Conservation (phyloP, 805 yeast species). For the Groenewaldozyma salmanticensis region DNA sequence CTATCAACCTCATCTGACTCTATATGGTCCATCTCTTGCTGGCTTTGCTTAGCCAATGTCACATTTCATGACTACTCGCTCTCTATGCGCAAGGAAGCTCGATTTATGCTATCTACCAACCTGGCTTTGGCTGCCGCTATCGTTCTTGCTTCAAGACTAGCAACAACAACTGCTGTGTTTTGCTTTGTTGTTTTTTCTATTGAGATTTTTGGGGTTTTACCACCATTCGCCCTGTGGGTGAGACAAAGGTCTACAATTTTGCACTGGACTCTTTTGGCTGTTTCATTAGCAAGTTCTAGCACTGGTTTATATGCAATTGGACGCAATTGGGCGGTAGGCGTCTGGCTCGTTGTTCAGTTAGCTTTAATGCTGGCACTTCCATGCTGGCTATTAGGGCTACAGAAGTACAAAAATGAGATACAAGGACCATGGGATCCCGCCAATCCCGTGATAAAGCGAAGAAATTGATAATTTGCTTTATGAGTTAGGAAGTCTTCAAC, state of each 20-base stretch:
- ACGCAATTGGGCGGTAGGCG: conserved; percentile 32
- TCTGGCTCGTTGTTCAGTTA: conserved; percentile 44
- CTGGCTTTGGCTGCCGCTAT: conserved; percentile 77
- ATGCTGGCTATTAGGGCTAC: conserved; percentile 57
- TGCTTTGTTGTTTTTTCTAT: conserved; percentile 70
- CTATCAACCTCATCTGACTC: conserved; percentile 87
- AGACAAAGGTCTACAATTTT: conserved; percentile 27
- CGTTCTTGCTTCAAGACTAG: conserved; percentile 79
- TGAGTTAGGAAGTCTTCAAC: not conserved
- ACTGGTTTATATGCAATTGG: conserved; percentile 29
- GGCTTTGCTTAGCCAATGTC: conserved; percentile 65
- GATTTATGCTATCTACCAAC: conserved; percentile 66
- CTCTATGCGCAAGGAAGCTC: conserved; percentile 28
- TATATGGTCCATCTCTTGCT: conserved; percentile 82
- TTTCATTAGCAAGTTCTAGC: conserved; percentile 15
- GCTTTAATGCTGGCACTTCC: conserved; percentile 53
- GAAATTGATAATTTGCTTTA: not conserved
- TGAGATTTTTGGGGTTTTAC: conserved; percentile 62
- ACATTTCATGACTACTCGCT: conserved; percentile 59
- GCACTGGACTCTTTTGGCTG: conserved; percentile 22
- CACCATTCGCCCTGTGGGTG: conserved; percentile 55
- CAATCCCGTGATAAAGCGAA: conserved; percentile 36
- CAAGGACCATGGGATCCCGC: conserved; percentile 95
- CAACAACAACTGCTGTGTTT: conserved; percentile 67
- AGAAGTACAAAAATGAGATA: conserved; percentile 69